Conservation (phyloP, 1,284 basidiomycete species). For the Boletellus deceptivus region DNA sequence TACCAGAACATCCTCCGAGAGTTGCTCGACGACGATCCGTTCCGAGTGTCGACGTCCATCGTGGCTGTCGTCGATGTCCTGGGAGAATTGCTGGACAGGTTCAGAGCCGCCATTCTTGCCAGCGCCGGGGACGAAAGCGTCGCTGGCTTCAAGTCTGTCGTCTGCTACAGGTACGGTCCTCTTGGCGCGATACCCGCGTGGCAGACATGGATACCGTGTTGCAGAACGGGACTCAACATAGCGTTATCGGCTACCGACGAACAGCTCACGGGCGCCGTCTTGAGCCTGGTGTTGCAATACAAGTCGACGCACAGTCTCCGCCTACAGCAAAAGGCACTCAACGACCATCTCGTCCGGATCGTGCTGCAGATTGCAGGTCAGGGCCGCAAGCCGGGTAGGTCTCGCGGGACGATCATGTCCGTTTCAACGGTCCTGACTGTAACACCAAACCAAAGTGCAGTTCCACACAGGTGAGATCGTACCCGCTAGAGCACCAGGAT, state of each 20-base stretch:
- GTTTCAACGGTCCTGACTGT: not conserved
- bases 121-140: conserved; percentile 47
- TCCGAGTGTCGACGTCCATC: conserved; percentile 15
- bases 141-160: conserved; percentile 72
- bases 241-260: conserved; percentile 18
- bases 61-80: conserved; percentile 27
- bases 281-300: conserved; percentile 32
- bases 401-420: no score
- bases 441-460: conserved; percentile 51
- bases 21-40: conserved; percentile 20
- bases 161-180: conserved; percentile 51
- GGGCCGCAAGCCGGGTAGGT: conserved; percentile 32
- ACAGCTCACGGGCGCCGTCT: conserved; percentile 33
- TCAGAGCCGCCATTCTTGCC: conserved; percentile 35
- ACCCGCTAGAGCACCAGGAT: not conserved
- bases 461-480: conserved; percentile 60
- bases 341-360: conserved; percentile 63
- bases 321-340: conserved; percentile 58
- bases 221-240: conserved; percentile 62
- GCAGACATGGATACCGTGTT: not conserved
- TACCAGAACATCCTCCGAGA: conserved; percentile 36
- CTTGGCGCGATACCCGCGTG: not conserved
- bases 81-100: conserved; percentile 33
- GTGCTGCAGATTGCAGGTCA: conserved; percentile 51
- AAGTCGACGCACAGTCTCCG: conserved; percentile 41